Base-by-base conservation (phyloP, 2,329 filamentous ascomycete species). In the Tothia fuscella region DNA sequence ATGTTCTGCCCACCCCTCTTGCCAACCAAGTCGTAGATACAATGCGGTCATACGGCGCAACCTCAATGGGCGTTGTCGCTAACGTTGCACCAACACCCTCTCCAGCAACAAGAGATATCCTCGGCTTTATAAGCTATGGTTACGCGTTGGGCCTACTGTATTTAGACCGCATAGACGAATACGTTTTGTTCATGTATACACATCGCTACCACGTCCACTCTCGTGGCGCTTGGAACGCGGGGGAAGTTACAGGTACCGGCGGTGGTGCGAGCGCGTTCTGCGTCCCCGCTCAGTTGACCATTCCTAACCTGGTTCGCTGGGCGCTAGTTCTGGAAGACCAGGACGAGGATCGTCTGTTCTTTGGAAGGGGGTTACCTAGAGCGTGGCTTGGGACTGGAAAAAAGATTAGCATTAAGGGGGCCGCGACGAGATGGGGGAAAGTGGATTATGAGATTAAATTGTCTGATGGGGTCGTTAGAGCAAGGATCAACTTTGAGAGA, bases 181-280 rank as follows among this genome's bases (percentile, higher is more conserved):
- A 28, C 17, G 25, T 43, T 12, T 21, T 43, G n/a, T 43, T 43
- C 22, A 5, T 43, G 34, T 43, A 43, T 24, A 38, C 32, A 3
- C 41, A 43, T 19, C 32, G 41, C 9, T 43, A 43, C n/a, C 34
- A 43, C 16, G 41, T 43, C 9, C 41, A 43, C 17, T 16, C 21
- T 3, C 33, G 32, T 7, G 41, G 41, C 9, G 33, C 22, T n/a
- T 43, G 41, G 41, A 37, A 34, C 3, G 39, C 39, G 14, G 39
- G 20, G 20, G 39, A 42, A 35, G 39, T 36, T 6, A 26, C 20
- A 5, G 39, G 39, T 6, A 42, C 38, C 6, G 29, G 19, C 16
- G 39, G 39, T 13, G 39, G 30, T 6, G n/a, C 31, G 16, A 13
- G n/a, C 9, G 20, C 39, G n/a, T 42, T 42, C 12, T 42, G 39